A percentile compares a stretch with the other conserved stretches of the same genome.
Evolutionary conservation across 2,329 filamentous ascomycete species (phyloP).

Genomic region (Aspergillus sojae): DNA sequence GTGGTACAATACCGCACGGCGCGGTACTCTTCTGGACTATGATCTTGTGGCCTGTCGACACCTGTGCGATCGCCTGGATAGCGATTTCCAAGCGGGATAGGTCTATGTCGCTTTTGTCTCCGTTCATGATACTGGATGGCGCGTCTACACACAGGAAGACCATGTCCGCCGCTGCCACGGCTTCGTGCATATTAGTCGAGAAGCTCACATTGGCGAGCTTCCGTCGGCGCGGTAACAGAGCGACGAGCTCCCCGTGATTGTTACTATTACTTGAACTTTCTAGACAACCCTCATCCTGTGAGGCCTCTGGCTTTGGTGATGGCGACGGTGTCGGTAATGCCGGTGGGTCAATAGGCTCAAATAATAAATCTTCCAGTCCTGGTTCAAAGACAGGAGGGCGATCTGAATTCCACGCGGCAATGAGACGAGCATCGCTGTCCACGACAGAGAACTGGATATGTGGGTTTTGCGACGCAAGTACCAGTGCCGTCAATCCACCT

Average conservation of each 20-base stretch:
- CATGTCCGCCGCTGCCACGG: conserved; percentile 21
- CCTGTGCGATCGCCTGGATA: conserved; percentile 21
- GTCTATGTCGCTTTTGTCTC: conserved; percentile 8
- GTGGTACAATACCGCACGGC: conserved; percentile 18
- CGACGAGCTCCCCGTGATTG: not conserved
- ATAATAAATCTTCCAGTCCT: conserved; percentile 26
- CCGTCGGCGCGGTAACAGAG: conserved; percentile 2
- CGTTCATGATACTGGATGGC: not conserved
- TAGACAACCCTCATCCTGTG: not conserved
- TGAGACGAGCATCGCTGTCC: conserved; percentile 26
- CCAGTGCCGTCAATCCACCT: conserved; percentile 27
- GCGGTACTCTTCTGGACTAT: conserved; percentile 23
- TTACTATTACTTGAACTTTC: not conserved
- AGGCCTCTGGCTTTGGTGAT: not conserved
- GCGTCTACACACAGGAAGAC: conserved; percentile 21
- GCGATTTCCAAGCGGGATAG: conserved; percentile 11
- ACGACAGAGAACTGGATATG: conserved; percentile 30
- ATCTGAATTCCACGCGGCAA: conserved; percentile 32
- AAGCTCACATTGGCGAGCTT: conserved; percentile 23
- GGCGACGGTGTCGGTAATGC: not conserved
- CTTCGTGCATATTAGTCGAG: conserved; percentile 21
- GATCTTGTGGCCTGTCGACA: conserved; percentile 22
- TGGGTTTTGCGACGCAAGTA: conserved; percentile 31
- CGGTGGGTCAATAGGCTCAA: conserved; percentile 11
- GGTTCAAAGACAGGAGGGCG: conserved; percentile 30